Percentiles rank a stretch among this genome's conserved stretches.
These are phyloP conservation scores for Aegilops tauschii DNA, from an alignment of 176 grass and related monocot genomes.

Conservation along the genomic window DNA sequence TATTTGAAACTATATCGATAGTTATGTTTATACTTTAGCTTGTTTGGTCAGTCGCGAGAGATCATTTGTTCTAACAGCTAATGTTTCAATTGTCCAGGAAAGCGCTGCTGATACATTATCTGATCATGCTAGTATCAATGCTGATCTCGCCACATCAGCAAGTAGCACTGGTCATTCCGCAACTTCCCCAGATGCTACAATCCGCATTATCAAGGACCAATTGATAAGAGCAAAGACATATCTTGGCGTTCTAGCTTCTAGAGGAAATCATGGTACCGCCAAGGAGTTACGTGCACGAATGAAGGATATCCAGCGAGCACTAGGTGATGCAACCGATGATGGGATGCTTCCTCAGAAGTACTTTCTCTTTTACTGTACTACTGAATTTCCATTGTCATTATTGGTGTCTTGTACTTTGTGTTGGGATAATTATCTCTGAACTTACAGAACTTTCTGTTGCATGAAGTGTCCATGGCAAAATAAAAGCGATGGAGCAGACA, in stretches of 20 bases:
- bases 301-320: slow-evolving; percentile 61
- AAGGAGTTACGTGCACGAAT: slow-evolving; percentile 65
- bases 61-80: slow-evolving; percentile 16
- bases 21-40: background rate
- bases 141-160: slow-evolving; percentile 13
- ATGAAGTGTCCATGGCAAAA: slow-evolving; percentile 60
- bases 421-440: background rate
- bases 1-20: background rate
- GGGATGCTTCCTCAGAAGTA: slow-evolving; percentile 75
- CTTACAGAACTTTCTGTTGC: slow-evolving; percentile 30
- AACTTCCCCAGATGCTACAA: slow-evolving; percentile 45
- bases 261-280: slow-evolving; percentile 62
- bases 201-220: slow-evolving; percentile 67
- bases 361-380: background rate
- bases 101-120: slow-evolving; percentile 23
- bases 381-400: slow-evolving; percentile 16
- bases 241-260: slow-evolving; percentile 55
- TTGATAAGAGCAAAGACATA: slow-evolving; percentile 71
- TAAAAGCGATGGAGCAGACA: slow-evolving; percentile 76
- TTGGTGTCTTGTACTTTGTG: background rate
- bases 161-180: slow-evolving; percentile 17
- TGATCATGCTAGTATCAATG: slow-evolving; percentile 18
- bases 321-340: slow-evolving; percentile 60
- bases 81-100: slow-evolving; percentile 43
- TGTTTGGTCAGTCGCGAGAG: background rate